A percentile compares a stretch with the other conserved stretches of the same genome.
These are phyloP conservation scores for Aspergillus terreus DNA, from an alignment of 2,329 filamentous ascomycete genomes.

Conservation along the genomic window DNA sequence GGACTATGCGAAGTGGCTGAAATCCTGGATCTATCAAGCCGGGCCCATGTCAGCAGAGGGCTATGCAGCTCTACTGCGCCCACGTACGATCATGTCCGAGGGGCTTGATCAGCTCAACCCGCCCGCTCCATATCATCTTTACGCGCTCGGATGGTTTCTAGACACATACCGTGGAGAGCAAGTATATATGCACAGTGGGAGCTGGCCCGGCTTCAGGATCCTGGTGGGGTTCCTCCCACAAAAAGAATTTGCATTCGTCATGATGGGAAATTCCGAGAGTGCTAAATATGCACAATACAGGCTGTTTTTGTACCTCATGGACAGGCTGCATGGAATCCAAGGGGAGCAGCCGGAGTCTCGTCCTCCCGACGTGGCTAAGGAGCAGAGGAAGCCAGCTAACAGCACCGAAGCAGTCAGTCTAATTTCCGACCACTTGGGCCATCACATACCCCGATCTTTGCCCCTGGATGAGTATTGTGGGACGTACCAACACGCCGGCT, in stretches of 20 bases:
- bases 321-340: slow-evolving; percentile 3
- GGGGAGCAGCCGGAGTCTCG: slow-evolving; percentile 4
- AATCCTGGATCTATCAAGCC: slow-evolving; percentile 16
- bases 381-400: neutral
- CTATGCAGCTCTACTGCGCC: slow-evolving; percentile 13
- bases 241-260: slow-evolving; percentile 18
- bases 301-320: slow-evolving; percentile 14
- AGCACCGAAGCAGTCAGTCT: slow-evolving; percentile 6
- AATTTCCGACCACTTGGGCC: slow-evolving; percentile 9
- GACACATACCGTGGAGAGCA: slow-evolving; percentile 18
- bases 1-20: slow-evolving; percentile 23
- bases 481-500: slow-evolving; percentile 12
- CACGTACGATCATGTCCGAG: slow-evolving; percentile 10
- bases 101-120: slow-evolving; percentile 6
- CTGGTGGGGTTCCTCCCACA: slow-evolving; percentile 22
- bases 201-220: slow-evolving; percentile 19
- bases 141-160: slow-evolving; percentile 23
- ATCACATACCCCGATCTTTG: slow-evolving; percentile 8
- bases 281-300: slow-evolving; percentile 9
- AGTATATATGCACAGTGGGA: slow-evolving; percentile 19
- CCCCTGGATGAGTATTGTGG: slow-evolving; percentile 15
- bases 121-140: slow-evolving; percentile 13
- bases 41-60: slow-evolving; percentile 13
- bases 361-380: neutral
- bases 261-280: slow-evolving; percentile 20